Evolutionary conservation across 176 grass and related monocot species (phyloP), one percentile per base, ranked within the genome.

Genomic region (Eremochloa ophiuroides): DNA sequence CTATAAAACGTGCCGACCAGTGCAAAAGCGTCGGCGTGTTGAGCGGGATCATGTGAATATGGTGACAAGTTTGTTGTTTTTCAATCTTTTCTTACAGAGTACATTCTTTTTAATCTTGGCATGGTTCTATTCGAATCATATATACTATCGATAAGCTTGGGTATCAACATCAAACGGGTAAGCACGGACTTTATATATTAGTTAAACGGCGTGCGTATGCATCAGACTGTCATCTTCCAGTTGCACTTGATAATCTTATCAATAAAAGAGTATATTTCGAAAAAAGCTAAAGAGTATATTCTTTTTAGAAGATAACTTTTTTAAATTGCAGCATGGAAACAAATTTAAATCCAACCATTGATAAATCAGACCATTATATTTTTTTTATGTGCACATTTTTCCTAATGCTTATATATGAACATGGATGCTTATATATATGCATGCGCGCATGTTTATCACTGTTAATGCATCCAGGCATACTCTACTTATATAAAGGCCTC

Each of bases 21-120:
- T 71, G 38, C 67, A 46, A 46, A 82, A 44, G 12, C 3, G 79
- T 27, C 51, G 68, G 7, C 68, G 37, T 71, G 58, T 46, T 29
- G 50, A 51, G 35, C 50, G 79, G 66, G 34, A 40, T 69, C 78
- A 81, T 16, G 65, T 43, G 27, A 46, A 78, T 78, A 18, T 59
- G 38, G 74, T 62, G 56, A 30, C 25, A 2, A 59, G 38, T 69
- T 42, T n/a, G 48, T 20, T 55, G n/a, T n/a, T n/a, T 55, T 55
- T 55, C 51, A 55, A 10, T 55, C 20, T n/a, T 55, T 55, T 55
- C 8, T n/a, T n/a, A 55, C 8, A 4, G 51, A 55, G 18, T 53
- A 7, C 20, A 7, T 34, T 34, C 4, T 4, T 10, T 59, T 60
- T 59, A 25, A 39, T 59, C 22, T 39, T 39, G 6, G 4, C 10